Base-by-base conservation (phyloP, 371 early-diverging fungal species). In the Apophysomyces sp. region DNA sequence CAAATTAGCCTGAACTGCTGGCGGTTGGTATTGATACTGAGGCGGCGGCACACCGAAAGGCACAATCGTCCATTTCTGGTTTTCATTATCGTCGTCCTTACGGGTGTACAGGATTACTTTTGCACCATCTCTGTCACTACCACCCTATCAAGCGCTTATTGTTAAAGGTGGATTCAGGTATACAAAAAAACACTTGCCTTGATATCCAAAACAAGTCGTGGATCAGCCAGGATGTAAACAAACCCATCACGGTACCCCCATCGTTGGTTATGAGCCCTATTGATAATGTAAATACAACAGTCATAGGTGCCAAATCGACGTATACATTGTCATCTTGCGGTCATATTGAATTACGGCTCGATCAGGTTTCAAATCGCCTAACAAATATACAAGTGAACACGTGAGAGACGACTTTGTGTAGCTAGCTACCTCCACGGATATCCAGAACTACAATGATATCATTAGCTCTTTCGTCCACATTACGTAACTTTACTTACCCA, bases 181-280 rank as follows among this genome's bases (percentile, higher is more conserved):
- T 11, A 34, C 34, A 28, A 5, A 32, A 28, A n/a, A 16, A 12
- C 31, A 4, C 60, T 59, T 67, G 64, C 80, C 63, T 71, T 67
- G 57, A 72, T 53, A 49, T 73, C 71, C 41, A 77, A 61, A 15
- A 81, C 77, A 27, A 81, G 63, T 52, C 74, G 67, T 24, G 77
- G 82, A 36, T 78, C 78, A 34, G 75, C 73, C 18, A 71, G 61
- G 12, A 60, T 63, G 60, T 78, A 75, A 26, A 81, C 63, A 29
- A 61, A 76, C 3, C 78, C 78, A 55, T 81, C 72, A 31, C 78
- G 69, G 41, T 57, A 66, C 16, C 76, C 74, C 65, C 72, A 81
- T 52, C 82, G 66, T 59, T 78, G 82, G 52, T 81, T 78, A 15
- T 74, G 71, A 24, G 81, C 63, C 70, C 77, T 77, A 60, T 28